Evolutionary conservation across 129 eudicot species (phyloP).

Genomic region (Lactuca saligna): DNA sequence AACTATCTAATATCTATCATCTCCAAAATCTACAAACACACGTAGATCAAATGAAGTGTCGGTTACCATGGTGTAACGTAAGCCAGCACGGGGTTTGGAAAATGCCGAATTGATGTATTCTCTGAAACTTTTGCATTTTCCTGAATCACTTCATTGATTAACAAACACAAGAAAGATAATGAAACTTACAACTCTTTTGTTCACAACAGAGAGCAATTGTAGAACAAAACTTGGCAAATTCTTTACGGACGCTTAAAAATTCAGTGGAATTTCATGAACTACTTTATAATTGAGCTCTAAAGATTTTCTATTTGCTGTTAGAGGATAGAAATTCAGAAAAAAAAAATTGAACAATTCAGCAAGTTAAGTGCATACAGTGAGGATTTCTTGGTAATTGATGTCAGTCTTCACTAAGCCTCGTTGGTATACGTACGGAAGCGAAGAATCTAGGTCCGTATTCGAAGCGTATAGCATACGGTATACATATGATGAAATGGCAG

Average conservation of each 20-base stretch:
- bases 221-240: neutral
- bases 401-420: constrained; percentile 52
- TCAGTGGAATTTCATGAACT: neutral
- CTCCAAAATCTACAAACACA: neutral
- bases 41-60: neutral
- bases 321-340: neutral
- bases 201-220: constrained; percentile 1
- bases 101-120: constrained; percentile 46
- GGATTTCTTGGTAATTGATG: constrained; percentile 48
- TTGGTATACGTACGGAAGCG: constrained; percentile 37
- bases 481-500: constrained; percentile 47
- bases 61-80: constrained; percentile 91
- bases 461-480: constrained; percentile 37
- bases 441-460: constrained; percentile 12
- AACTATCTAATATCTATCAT: no score
- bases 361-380: constrained; percentile 47
- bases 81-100: constrained; percentile 70
- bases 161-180: constrained; percentile 1
- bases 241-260: neutral
- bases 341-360: neutral
- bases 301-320: neutral
- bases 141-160: constrained; percentile 41
- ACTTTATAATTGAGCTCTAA: neutral
- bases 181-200: neutral
- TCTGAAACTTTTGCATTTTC: constrained; percentile 68